These are phyloP conservation scores for Bruguiera gymnorhiza DNA, from an alignment of 345 rosid genomes.

Conservation along the genomic window DNA sequence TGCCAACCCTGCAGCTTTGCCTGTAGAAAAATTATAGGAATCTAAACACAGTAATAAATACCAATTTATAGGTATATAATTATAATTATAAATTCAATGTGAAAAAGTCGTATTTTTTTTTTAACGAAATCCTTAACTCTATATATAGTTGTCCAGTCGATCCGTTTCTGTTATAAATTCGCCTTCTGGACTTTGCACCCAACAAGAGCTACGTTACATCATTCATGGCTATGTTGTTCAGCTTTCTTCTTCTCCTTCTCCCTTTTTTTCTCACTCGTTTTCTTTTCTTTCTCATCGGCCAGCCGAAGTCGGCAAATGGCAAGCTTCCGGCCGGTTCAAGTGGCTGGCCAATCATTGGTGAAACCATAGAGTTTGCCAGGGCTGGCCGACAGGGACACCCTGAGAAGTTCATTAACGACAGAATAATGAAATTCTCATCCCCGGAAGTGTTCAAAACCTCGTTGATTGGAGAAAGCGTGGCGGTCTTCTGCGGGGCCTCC, in stretches of 20 bases:
- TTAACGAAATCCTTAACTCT: no score
- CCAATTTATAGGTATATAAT: no score
- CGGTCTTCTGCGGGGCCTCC: slow-evolving; percentile 14
- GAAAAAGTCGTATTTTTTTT: no score
- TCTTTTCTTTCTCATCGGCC: neutral
- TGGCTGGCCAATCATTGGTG: slow-evolving; percentile 20
- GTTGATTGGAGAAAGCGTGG: slow-evolving; percentile 1
- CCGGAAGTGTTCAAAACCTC: slow-evolving; percentile 4
- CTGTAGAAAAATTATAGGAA: no score
- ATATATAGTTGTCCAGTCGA: no score
- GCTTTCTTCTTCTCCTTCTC: neutral
- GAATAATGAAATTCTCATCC: neutral
- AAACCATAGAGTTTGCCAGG: slow-evolving; percentile 1
- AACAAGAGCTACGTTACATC: no score
- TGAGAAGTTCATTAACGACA: neutral
- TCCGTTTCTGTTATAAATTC: no score
- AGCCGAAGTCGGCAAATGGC: neutral
- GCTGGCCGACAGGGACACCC: neutral
- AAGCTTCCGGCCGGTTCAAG: slow-evolving; percentile 13
- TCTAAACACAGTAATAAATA: no score
- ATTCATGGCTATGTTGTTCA: neutral
- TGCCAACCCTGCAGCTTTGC: no score
- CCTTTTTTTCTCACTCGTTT: neutral
- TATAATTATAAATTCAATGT: no score
- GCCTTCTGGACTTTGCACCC: no score